Percentiles rank a stretch among this genome's conserved stretches.
Evolutionary conservation across 2,329 filamentous ascomycete species (phyloP).

Genomic region (Claviceps spartinae): DNA sequence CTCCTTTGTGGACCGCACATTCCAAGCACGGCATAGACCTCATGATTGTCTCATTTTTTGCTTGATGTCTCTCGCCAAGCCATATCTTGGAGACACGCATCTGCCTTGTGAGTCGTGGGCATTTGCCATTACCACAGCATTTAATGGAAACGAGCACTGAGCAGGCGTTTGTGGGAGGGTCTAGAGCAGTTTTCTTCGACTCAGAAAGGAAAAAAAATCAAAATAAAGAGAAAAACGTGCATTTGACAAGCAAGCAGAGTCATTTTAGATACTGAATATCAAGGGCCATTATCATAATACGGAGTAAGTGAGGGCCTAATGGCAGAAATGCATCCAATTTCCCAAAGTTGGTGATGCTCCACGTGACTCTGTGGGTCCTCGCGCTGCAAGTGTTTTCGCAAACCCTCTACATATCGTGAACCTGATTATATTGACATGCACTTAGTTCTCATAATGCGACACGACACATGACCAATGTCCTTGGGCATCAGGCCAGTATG

Average conservation of each 20-base stretch:
- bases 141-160: neutral
- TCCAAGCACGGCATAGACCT: neutral
- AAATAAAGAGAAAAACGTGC: neutral
- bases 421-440: neutral
- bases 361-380: conserved; percentile 7
- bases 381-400: neutral
- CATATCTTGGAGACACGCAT: neutral
- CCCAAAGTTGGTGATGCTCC: neutral
- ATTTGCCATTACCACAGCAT: neutral
- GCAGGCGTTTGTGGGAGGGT: neutral
- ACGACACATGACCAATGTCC: conserved; percentile 30
- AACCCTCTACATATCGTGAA: neutral
- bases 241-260: neutral
- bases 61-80: neutral
- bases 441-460: conserved; percentile 18
- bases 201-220: neutral
- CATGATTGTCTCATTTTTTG: neutral
- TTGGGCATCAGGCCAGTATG: conserved; percentile 30
- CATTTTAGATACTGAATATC: neutral
- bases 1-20: neutral
- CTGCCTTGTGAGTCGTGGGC: neutral
- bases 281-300: neutral
- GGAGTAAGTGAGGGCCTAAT: neutral
- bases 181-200: neutral
- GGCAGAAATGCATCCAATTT: neutral